These are phyloP conservation scores for Talaromyces liani DNA, from an alignment of 495 filamentous ascomycete genomes.

Conservation along the genomic window DNA sequence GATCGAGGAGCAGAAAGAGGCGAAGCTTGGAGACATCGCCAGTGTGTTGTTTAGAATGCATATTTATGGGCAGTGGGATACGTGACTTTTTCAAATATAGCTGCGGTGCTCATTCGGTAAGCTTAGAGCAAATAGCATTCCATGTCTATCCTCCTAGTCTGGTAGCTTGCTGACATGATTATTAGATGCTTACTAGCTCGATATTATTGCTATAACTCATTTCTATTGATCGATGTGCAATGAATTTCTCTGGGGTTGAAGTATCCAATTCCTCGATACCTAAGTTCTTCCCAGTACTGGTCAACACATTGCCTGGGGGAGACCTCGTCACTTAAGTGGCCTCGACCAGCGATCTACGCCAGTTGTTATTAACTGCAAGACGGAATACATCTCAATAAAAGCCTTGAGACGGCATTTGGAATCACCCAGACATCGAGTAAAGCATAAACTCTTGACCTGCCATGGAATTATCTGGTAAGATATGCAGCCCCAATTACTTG, in stretches of 20 bases:
- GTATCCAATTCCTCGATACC: not conserved
- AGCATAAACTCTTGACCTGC: not conserved
- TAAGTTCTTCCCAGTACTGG: not conserved
- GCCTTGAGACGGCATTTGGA: not conserved
- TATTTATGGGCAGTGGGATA: not conserved
- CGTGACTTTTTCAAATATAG: not conserved
- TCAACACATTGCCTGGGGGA: not conserved
- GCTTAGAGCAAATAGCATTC: not conserved
- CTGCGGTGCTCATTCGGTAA: not conserved
- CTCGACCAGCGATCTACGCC: not conserved
- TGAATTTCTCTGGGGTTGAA: not conserved
- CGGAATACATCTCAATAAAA: not conserved
- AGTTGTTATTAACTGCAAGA: not conserved
- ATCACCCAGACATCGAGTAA: not conserved
- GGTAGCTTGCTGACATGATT: not conserved
- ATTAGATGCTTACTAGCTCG: not conserved
- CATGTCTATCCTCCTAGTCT: not conserved
- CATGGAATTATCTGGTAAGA: conserved; percentile 4
- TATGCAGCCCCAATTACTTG: not conserved
- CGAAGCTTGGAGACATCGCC: not conserved
- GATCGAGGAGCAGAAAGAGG: not conserved
- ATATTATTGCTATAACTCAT: not conserved
- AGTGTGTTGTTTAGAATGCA: not conserved
- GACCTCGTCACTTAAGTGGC: not conserved
- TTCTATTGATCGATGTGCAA: not conserved